Conservation (phyloP, 805 yeast genomes). For the Millerozyma acaciae region DNA sequence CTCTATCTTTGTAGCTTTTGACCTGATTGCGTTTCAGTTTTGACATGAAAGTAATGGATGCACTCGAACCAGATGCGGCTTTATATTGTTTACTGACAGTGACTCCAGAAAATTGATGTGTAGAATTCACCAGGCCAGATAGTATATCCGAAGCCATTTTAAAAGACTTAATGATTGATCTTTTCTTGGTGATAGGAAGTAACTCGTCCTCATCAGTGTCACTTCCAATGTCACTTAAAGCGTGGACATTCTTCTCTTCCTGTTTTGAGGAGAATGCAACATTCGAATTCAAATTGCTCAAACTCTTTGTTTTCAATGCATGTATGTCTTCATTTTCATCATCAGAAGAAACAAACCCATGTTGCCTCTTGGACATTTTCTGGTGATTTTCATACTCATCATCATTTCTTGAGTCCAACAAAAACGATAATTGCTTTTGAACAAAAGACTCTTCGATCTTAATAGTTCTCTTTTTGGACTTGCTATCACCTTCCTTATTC, state of each 20-base stretch:
- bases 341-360: conserved; percentile 35
- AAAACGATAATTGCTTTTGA: conserved; percentile 52
- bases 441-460: conserved; percentile 53
- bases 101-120: conserved; percentile 40
- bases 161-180: conserved; percentile 48
- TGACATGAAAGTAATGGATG: conserved; percentile 56
- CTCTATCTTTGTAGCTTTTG: conserved; percentile 24
- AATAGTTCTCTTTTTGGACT: conserved; percentile 27
- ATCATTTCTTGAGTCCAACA: conserved; percentile 30
- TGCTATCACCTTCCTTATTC: conserved; percentile 12
- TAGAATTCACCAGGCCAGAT: conserved; percentile 39
- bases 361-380: conserved; percentile 29
- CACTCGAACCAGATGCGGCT: conserved; percentile 51
- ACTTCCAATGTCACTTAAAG: conserved; percentile 18
- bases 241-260: conserved; percentile 20
- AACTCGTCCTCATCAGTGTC: conserved; percentile 31
- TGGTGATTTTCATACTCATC: conserved; percentile 33
- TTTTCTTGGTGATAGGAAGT: conserved; percentile 39
- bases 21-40: conserved; percentile 18
- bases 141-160: conserved; percentile 34
- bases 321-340: conserved; percentile 42
- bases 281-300: conserved; percentile 22
- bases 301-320: conserved; percentile 42
- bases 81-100: conserved; percentile 51
- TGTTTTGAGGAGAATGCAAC: conserved; percentile 8